Evolutionary conservation across 2,329 filamentous ascomycete species (phyloP), one percentile per base, ranked within the genome.

Genomic region (Fusarium devonianum): DNA sequence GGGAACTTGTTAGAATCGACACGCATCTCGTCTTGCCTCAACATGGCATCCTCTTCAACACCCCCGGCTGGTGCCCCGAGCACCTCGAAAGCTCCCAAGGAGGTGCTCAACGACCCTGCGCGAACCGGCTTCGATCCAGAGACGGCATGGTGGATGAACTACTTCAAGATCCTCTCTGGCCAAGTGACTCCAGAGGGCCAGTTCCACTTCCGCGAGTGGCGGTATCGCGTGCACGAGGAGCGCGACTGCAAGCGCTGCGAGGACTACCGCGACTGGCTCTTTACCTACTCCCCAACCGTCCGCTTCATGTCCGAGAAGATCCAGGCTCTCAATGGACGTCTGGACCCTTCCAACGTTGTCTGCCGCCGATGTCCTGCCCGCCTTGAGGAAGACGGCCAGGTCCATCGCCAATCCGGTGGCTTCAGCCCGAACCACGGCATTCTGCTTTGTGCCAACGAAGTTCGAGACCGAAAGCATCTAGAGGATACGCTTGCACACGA

Each of bases 401-500:
- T 87, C 36, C 85, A 88, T 68, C 75, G 83, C 40, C 78, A 83
- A 68, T 82, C 82, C 23, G 94, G 93, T 18, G 94, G 94, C 1
- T 97, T 97, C 70, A 87, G 88, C 69, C 86, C 92, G 1, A 81
- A 88, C 39, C 89, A 92, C 69, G 94, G 94, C 26, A 97, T 99
- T 56, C 70, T 95, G 67, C 79, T 99, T 16, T 99, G 94, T 73
- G 91, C 94, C 40, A 99, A 99, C 73, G 87, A 94, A 73, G 84
- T 97, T 68, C 79, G 87, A 50, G 86, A 91, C 68, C 78, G 85
- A 48, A 86, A 86, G 22, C 91, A 96, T 69, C 72, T 96, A 62
- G 94, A 99, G 75, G 94, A 99, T 71, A 96, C 92, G 9, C 78
- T 99, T 67, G 87, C 92, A 19, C 94, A 99, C 73, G 94, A 99